Base-by-base conservation (phyloP, 805 yeast genomes). In the Wickerhamiella domercqiae region DNA sequence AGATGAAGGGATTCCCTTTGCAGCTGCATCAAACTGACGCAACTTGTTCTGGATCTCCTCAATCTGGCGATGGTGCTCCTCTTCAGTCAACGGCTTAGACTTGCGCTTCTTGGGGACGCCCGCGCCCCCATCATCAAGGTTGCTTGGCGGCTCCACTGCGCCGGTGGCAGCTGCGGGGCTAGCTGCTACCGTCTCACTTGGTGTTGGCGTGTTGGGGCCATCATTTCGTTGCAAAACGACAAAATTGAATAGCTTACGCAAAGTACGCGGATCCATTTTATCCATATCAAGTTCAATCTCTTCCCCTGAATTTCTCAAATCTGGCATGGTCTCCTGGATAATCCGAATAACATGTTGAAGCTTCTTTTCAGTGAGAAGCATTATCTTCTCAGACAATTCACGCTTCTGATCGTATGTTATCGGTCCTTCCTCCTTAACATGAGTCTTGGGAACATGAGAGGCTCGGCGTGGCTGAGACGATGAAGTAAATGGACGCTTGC, bases 271-370 rank as follows among this genome's bases (percentile, higher is more conserved):
- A 50, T 82, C 94, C 48, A 90, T 68, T 59, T 78, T 78, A 55
- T 90, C 96, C 75, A 90, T 79, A 59, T 90, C 98, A 42, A 90
- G 68, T 64, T 90, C 98, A 43, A 90, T 90, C 63, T 90, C 97
- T 40, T 87, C 97, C 41, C 67, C 70, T 49, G 54, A 59, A 47
- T 52, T 64, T 49, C 57, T 68, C 48, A 70, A 65, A 43, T 71
- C 79, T 3, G 75, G 75, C 69, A 76, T 65, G 37, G 75, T 67
- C 56, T 80, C 90, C 52, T 78, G 78, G 47, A 90, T 83, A 44
- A 90, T 83, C 36, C 78, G 73, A 44, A 87, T 69, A 24, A 84
- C 93, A 42, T 79, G 78, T 48, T 77, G 80, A 49, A 87, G 63
- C 61, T 81, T 82, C 57, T 77, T 73, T 47, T 84, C 93, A 32